These are phyloP conservation scores for Passiflora organensis DNA, from an alignment of 345 rosid species.

Conservation along the genomic window DNA sequence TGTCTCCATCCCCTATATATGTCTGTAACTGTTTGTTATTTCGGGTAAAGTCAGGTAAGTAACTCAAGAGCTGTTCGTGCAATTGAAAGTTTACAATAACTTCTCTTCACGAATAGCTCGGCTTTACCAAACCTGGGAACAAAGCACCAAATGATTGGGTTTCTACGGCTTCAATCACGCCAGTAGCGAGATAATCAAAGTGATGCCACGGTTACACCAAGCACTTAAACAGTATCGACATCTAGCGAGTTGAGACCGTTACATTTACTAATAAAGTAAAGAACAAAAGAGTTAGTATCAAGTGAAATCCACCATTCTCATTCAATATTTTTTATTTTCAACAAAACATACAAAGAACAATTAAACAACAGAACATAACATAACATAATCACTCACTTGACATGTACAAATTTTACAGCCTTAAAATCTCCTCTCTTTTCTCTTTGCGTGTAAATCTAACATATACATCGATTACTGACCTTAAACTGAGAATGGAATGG, in stretches of 20 bases:
- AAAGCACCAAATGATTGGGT: no score
- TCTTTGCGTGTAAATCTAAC: slow-evolving; percentile 14
- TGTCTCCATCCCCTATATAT: no score
- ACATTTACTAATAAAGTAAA: background rate
- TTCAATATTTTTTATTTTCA: slow-evolving; percentile 12
- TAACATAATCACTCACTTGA: slow-evolving; percentile 1
- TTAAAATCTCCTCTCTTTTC: slow-evolving; percentile 1
- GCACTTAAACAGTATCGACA: background rate
- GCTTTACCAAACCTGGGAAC: no score
- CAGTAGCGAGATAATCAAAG: no score
- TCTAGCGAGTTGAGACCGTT: background rate
- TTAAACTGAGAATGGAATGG: slow-evolving; percentile 98
- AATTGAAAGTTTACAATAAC: no score
- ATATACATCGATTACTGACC: slow-evolving; percentile 63
- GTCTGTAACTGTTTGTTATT: no score
- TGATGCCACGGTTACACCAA: no score
- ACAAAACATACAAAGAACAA: slow-evolving; percentile 5
- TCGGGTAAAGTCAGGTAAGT: no score
- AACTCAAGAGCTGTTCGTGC: no score
- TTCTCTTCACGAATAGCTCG: no score
- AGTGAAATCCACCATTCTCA: slow-evolving; percentile 13
- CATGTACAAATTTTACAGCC: slow-evolving; percentile 18
- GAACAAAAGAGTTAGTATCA: slow-evolving; percentile 5
- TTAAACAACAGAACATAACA: background rate
- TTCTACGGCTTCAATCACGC: no score